A percentile compares a stretch with the other conserved stretches of the same genome.
phyloP scores from a whole-genome alignment of 805 yeast species.

The Crinitomyces ghanaensis region DNA sequence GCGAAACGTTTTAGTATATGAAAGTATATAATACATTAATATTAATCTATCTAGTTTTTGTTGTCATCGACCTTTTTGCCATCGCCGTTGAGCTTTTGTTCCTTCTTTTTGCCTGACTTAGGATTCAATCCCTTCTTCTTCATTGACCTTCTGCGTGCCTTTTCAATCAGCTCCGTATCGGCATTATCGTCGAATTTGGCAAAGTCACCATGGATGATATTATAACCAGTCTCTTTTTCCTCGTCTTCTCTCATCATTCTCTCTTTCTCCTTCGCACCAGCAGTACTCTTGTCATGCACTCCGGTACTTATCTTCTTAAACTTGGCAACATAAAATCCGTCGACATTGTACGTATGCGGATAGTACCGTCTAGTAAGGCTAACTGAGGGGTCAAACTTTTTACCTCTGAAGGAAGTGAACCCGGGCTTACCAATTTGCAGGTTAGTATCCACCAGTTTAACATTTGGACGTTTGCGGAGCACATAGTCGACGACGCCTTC shows the following conservation, averaged over 20 bases:
- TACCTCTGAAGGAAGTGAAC: slow-evolving; percentile 86
- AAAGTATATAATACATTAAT: slow-evolving; percentile 1
- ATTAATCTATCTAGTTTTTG: neutral
- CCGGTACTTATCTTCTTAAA: slow-evolving; percentile 84
- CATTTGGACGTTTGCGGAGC: slow-evolving; percentile 90
- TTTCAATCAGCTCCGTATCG: slow-evolving; percentile 62
- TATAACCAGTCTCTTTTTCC: slow-evolving; percentile 42
- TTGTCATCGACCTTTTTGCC: neutral
- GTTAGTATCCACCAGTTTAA: slow-evolving; percentile 84
- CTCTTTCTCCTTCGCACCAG: slow-evolving; percentile 84
- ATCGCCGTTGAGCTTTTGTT: neutral
- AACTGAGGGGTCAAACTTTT: slow-evolving; percentile 67
- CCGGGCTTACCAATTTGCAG: slow-evolving; percentile 93
- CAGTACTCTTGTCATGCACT: slow-evolving; percentile 72
- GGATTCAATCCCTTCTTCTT: slow-evolving; percentile 26
- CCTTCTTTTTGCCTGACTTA: slow-evolving; percentile 8
- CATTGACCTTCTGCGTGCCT: slow-evolving; percentile 31
- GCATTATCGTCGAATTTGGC: slow-evolving; percentile 68
- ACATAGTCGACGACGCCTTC: slow-evolving; percentile 99
- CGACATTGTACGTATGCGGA: slow-evolving; percentile 97
- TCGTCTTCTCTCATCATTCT: slow-evolving; percentile 69
- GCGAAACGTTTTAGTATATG: slow-evolving; percentile 3
- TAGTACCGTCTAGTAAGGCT: slow-evolving; percentile 87
- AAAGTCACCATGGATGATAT: slow-evolving; percentile 75
- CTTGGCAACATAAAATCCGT: slow-evolving; percentile 96